Evolutionary conservation across 129 eudicot genomes (phyloP).

Genomic region (Flaveria ramosissima): DNA sequence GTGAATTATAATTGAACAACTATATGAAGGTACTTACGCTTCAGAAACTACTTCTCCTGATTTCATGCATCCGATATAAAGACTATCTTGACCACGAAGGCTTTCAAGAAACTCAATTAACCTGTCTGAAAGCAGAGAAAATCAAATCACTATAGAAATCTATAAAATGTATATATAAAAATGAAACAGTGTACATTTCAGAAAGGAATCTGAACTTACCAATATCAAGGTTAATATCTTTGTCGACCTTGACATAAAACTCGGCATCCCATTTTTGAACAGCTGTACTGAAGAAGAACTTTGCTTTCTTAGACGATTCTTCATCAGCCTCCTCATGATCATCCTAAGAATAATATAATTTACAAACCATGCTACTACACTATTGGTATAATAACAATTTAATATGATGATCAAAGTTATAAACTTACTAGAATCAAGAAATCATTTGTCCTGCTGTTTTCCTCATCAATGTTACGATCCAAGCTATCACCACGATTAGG

Average conservation of each 20-base stretch:
- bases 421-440: slow-evolving; percentile 84
- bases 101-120: slow-evolving; percentile 73
- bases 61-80: slow-evolving; percentile 92
- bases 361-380: not conserved
- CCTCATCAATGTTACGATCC: slow-evolving; percentile 91
- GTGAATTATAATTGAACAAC: not conserved
- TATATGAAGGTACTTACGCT: slow-evolving; percentile 49
- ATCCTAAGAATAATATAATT: slow-evolving; percentile 50
- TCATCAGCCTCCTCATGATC: slow-evolving; percentile 92
- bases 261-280: slow-evolving; percentile 96
- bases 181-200: not conserved
- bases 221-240: slow-evolving; percentile 67
- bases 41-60: slow-evolving; percentile 86
- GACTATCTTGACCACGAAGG: slow-evolving; percentile 64
- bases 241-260: slow-evolving; percentile 88
- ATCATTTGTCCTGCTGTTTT: slow-evolving; percentile 67
- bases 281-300: slow-evolving; percentile 87
- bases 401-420: not conserved
- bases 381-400: not conserved
- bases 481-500: slow-evolving; percentile 95
- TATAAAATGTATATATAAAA: not conserved
- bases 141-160: not conserved
- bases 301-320: slow-evolving; percentile 86
- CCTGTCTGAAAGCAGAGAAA: slow-evolving; percentile 53
- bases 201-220: slow-evolving; percentile 43